A percentile compares a stretch with the other conserved stretches of the same genome.
Evolutionary conservation across 768 basidiomycete genomes (phyloP).

Genomic region (Suillus bovinus): DNA sequence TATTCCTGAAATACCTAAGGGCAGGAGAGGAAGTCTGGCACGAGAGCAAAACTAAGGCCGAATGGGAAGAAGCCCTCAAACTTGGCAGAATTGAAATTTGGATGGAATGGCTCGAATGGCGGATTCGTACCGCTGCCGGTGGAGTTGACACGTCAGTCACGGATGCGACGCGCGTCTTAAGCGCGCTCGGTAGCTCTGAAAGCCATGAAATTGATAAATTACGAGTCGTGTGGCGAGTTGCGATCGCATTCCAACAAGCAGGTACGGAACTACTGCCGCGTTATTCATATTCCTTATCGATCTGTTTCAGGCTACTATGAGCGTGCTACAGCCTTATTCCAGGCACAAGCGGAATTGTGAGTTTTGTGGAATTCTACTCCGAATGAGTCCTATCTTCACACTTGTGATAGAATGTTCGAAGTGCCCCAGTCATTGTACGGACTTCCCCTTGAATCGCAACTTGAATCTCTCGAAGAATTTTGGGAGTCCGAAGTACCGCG

Average conservation of each 20-base stretch:
- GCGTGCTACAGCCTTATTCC: constrained; percentile 74
- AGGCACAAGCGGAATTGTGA: constrained; percentile 83
- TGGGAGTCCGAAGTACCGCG: constrained; percentile 85
- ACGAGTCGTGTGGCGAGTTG: constrained; percentile 71
- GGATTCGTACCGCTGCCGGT: constrained; percentile 46
- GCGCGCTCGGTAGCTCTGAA: constrained; percentile 40
- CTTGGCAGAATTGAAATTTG: constrained; percentile 58
- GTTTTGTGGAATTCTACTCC: constrained; percentile 22
- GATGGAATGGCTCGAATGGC: constrained; percentile 84
- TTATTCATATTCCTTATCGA: constrained; percentile 8
- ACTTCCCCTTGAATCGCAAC: constrained; percentile 45
- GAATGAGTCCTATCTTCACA: constrained; percentile 12
- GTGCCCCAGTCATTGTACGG: constrained; percentile 46
- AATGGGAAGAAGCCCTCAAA: constrained; percentile 70
- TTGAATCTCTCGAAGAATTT: constrained; percentile 71
- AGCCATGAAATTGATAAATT: constrained; percentile 55
- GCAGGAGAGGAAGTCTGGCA: constrained; percentile 77
- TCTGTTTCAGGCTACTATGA: constrained; percentile 61
- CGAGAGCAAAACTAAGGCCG: constrained; percentile 48
- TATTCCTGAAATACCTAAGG: constrained; percentile 66
- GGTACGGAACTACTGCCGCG: constrained; percentile 42
- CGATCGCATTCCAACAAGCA: constrained; percentile 61
- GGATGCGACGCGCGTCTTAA: constrained; percentile 50
- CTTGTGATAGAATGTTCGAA: constrained; percentile 53
- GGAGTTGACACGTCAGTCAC: constrained; percentile 55